Percentiles rank a stretch among this genome's conserved stretches.
Evolutionary conservation across 371 early-diverging fungal genomes (phyloP).

Genomic region (Zopfochytrium polystomum): DNA sequence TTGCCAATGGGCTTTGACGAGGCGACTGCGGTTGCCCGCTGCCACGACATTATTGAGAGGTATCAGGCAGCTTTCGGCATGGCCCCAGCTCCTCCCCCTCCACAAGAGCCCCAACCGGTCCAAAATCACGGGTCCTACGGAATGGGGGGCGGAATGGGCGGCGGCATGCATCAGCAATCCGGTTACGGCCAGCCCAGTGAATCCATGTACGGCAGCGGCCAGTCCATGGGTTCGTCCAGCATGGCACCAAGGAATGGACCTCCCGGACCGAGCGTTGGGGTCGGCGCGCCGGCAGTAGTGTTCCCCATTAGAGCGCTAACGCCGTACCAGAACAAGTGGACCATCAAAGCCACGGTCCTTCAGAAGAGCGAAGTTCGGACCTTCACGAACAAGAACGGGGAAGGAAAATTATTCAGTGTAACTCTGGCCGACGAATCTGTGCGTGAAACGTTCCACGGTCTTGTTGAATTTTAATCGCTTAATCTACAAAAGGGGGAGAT

Average conservation of each 20-base stretch:
- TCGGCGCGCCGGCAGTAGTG: constrained; percentile 27
- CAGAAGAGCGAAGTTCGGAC: constrained; percentile 77
- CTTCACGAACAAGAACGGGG: constrained; percentile 75
- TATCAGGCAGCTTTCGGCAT: background rate
- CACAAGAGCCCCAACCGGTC: too few relatives aligned
- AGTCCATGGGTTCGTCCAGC: background rate
- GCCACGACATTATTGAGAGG: background rate
- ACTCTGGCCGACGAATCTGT: constrained; percentile 82
- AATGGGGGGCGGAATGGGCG: too few relatives aligned
- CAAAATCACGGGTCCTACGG: too few relatives aligned
- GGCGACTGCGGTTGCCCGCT: background rate
- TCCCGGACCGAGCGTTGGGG: constrained; percentile 11
- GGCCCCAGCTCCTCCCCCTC: background rate
- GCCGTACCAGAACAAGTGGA: constrained; percentile 83
- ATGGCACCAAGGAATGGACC: constrained; percentile 5
- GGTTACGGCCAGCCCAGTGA: too few relatives aligned
- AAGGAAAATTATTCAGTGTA: constrained; percentile 88
- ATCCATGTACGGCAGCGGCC: constrained; percentile 5
- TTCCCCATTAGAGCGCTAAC: constrained; percentile 56
- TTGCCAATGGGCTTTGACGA: background rate
- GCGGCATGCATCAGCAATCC: too few relatives aligned
- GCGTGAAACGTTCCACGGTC: constrained; percentile 32
- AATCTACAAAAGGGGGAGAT: constrained; percentile 71
- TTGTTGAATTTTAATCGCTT: background rate
- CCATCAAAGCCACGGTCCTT: constrained; percentile 83